Conservation (phyloP, 179 eudicot genomes). For the Spinacia oleracea region DNA sequence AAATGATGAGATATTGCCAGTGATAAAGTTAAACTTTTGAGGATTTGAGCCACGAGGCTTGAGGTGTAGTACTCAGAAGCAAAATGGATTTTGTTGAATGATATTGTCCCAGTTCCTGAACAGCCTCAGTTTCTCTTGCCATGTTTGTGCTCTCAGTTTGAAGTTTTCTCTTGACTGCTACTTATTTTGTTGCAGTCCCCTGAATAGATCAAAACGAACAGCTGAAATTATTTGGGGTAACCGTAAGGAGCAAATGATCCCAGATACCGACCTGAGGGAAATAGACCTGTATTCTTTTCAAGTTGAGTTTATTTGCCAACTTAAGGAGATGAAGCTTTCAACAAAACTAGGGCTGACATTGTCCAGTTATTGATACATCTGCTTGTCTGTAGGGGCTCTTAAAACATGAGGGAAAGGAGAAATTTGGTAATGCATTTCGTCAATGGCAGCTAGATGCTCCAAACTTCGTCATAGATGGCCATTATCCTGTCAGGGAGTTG, state of each 20-base stretch:
- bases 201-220: constrained; percentile 79
- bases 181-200: constrained; percentile 56
- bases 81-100: neutral
- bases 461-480: constrained; percentile 77
- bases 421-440: constrained; percentile 53
- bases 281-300: constrained; percentile 97
- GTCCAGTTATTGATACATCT: constrained; percentile 25
- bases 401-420: constrained; percentile 81
- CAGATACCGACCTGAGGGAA: constrained; percentile 82
- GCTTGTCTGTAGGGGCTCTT: constrained; percentile 74
- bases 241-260: constrained; percentile 68
- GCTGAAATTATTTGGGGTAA: constrained; percentile 91
- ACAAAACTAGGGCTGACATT: constrained; percentile 1
- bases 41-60: neutral
- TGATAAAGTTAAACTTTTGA: neutral
- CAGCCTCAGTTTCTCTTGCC: constrained; percentile 5
- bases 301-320: constrained; percentile 50
- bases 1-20: neutral
- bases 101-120: neutral
- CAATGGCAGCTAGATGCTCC: constrained; percentile 78
- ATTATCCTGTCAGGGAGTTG: constrained; percentile 91
- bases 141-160: neutral
- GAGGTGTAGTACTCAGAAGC: neutral
- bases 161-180: neutral
- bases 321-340: neutral